Conservation (phyloP, 1,139 yeast species). For the Hyphopichia wangnamkhiaoensis region DNA sequence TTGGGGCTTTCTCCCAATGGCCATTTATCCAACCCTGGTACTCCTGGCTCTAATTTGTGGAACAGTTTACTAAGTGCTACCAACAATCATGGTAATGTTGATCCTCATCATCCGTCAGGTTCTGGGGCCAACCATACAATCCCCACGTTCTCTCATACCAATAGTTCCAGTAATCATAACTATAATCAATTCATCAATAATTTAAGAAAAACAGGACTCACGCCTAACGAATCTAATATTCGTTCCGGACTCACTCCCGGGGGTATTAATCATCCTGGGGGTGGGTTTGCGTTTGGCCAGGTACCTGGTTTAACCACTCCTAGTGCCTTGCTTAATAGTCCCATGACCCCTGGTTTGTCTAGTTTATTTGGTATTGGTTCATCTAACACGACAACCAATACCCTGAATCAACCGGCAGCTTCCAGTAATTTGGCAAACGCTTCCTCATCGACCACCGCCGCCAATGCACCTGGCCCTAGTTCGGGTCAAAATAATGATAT, state of each 20-base stretch:
- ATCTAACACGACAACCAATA: constrained; percentile 5
- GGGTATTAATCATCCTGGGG: constrained; percentile 21
- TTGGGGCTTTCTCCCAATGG: constrained; percentile 45
- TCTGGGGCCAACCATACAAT: constrained; percentile 4
- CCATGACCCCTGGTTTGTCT: constrained; percentile 51
- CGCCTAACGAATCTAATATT: constrained; percentile 68
- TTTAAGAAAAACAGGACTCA: constrained; percentile 56
- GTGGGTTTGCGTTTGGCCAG: constrained; percentile 36
- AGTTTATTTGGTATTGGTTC: constrained; percentile 37
- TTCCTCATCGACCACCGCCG: too few species aligned
- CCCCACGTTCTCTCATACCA: constrained; percentile 8
- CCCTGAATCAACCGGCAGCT: not conserved
- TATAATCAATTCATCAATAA: constrained; percentile 32
- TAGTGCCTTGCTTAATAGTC: constrained; percentile 40
- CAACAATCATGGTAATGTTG: constrained; percentile 14
- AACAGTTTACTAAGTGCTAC: constrained; percentile 46
- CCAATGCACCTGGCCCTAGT: too few species aligned
- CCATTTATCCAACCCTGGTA: constrained; percentile 42
- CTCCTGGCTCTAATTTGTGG: constrained; percentile 53
- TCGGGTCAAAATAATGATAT: not conserved
- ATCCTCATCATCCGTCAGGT: not conserved
- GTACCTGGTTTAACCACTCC: constrained; percentile 49
- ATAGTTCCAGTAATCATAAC: constrained; percentile 11
- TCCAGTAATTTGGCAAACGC: too few species aligned
- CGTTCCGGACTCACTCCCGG: constrained; percentile 66